These are phyloP conservation scores for Vanrija sp. DNA, from an alignment of 1,284 basidiomycete genomes.

Conservation along the genomic window DNA sequence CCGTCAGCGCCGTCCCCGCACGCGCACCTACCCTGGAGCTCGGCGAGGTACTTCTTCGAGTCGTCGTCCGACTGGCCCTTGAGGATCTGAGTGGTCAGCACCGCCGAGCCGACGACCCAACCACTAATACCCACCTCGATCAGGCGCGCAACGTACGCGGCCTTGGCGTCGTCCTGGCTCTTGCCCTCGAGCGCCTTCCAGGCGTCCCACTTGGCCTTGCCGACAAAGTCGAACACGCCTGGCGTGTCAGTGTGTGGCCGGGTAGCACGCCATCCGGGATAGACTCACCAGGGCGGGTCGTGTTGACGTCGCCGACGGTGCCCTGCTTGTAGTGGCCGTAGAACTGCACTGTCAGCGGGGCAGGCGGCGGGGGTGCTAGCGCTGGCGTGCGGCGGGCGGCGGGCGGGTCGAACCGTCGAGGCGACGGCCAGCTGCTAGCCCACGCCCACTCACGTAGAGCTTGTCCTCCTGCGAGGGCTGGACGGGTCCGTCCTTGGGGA, in stretches of 20 bases:
- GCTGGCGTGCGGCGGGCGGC: not conserved
- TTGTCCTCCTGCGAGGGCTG: constrained; percentile 71
- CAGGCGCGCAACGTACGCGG: constrained; percentile 69
- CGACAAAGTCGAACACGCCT: constrained; percentile 47
- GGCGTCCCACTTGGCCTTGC: constrained; percentile 61
- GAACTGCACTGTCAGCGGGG: constrained; percentile 58
- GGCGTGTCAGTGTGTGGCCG: not conserved
- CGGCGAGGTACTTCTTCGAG: constrained; percentile 58
- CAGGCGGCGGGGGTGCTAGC: not conserved
- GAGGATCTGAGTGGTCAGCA: constrained; percentile 54
- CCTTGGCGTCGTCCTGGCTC: constrained; percentile 65
- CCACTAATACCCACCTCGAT: constrained; percentile 55
- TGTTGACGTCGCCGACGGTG: constrained; percentile 58
- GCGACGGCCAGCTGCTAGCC: not conserved
- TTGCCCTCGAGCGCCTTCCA: constrained; percentile 73
- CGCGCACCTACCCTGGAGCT: constrained; percentile 56
- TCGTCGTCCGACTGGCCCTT: constrained; percentile 55
- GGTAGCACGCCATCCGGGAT: not conserved
- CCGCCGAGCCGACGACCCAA: not conserved
- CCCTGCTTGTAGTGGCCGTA: constrained; percentile 91
- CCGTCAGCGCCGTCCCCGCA: not conserved
- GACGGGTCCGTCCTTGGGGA: constrained; percentile 77
- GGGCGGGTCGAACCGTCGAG: not conserved
- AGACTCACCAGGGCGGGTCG: constrained; percentile 38
- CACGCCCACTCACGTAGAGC: constrained; percentile 59